Evolutionary conservation across 345 rosid genomes (phyloP), one percentile per base, ranked within the genome.

Genomic region (Boechera retrofracta): DNA sequence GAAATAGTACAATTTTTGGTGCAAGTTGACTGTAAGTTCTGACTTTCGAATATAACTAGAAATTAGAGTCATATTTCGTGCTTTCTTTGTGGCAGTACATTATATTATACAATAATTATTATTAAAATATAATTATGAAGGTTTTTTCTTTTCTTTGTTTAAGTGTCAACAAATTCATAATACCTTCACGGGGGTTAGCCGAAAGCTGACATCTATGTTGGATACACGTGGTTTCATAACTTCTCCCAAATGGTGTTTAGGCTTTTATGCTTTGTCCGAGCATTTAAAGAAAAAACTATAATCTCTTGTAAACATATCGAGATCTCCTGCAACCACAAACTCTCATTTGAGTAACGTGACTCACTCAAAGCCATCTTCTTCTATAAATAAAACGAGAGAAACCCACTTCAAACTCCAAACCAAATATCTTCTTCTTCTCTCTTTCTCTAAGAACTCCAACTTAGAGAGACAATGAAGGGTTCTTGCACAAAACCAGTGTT

Each of bases 381-480:
- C 13, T 77, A 77, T 77, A 64, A 64, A 71, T 77, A 63, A 45
- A 64, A 45, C 0, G 33, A 48, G 45, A 28, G 71, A 53, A 18
- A 55, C 80, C 29, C n/a, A 63, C 69, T 69, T 8, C n/a, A 15
- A 60, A 76, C 74, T 35, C 52, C 71, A 70, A 70, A 45, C 36
- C 61, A 64, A 24, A 64, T 26, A 45, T 28, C 39, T 21, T 48
- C 55, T 15, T 42, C 68, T 47, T 49, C 16, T 33, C 29, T 15
- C 57, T 49, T 45, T 41, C 29, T 53, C 48, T 53, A 2, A 49
- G 15, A 18, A 60, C 28, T 49, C 48, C 6, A 16, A 38, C 18
- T 21, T 41, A 31, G 35, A 38, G 32, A 61, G 42, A 56, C 72
- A 75, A 87, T 93, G 95, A 89, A 78, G 88, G 53, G 69, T n/a